These are phyloP conservation scores for Hymenoscyphus albidus DNA, from an alignment of 2,329 filamentous ascomycete genomes.

Conservation along the genomic window DNA sequence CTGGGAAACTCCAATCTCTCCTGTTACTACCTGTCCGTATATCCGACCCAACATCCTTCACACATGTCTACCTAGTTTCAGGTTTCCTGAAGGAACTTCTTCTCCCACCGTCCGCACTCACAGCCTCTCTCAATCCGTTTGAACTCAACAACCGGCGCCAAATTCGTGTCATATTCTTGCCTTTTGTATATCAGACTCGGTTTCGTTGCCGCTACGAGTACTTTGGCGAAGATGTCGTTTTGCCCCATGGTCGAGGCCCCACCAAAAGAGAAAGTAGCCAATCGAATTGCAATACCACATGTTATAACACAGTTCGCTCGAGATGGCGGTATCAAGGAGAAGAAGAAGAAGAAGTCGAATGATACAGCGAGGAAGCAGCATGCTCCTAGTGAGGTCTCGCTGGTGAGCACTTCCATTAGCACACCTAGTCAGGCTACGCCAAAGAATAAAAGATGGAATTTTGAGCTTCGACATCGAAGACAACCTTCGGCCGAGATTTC, in stretches of 20 bases:
- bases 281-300: slow-evolving; percentile 10
- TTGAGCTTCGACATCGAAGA: slow-evolving; percentile 17
- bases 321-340: slow-evolving; percentile 7
- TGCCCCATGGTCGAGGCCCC: slow-evolving; percentile 6
- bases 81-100: slow-evolving; percentile 5
- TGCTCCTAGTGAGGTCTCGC: background rate
- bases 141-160: background rate
- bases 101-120: background rate
- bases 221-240: slow-evolving; percentile 1
- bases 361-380: slow-evolving; percentile 7
- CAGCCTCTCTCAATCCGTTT: background rate
- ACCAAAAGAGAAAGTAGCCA: background rate
- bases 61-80: slow-evolving; percentile 3
- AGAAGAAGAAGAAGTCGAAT: slow-evolving; percentile 12
- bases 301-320: slow-evolving; percentile 14
- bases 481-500: slow-evolving; percentile 20
- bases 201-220: background rate
- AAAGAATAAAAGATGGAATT: slow-evolving; percentile 21
- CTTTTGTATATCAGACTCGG: background rate
- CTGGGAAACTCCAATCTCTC: background rate
- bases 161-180: slow-evolving; percentile 3
- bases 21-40: slow-evolving; percentile 5
- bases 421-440: slow-evolving; percentile 16
- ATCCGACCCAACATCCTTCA: slow-evolving; percentile 7
- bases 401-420: slow-evolving; percentile 1